Percentiles rank a stretch among this genome's conserved stretches.
These are phyloP conservation scores for Torulaspora globosa DNA, from an alignment of 1,139 yeast species.

Conservation along the genomic window DNA sequence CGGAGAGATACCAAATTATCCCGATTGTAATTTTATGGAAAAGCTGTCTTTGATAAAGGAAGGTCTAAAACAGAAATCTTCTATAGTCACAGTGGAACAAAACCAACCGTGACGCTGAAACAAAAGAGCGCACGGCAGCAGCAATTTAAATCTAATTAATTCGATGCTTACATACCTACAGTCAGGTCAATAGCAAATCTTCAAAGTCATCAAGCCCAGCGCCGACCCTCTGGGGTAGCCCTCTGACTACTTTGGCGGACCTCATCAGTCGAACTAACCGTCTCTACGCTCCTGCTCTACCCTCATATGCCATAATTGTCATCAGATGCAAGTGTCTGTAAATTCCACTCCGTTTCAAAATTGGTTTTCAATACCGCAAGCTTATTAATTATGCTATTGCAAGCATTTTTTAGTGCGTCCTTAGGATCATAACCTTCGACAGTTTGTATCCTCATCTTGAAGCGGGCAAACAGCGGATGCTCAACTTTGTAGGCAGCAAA, in stretches of 20 bases:
- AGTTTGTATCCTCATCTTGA: slow-evolving; percentile 88
- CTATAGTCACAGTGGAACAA: slow-evolving; percentile 30
- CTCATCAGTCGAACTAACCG: background rate
- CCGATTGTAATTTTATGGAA: slow-evolving; percentile 48
- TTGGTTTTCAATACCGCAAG: slow-evolving; percentile 68
- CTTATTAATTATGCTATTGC: slow-evolving; percentile 76
- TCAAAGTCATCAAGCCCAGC: background rate
- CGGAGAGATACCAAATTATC: slow-evolving; percentile 61
- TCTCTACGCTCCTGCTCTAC: background rate
- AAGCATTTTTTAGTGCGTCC: slow-evolving; percentile 86
- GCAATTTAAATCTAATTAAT: slow-evolving; percentile 7
- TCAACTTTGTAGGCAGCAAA: slow-evolving; percentile 97
- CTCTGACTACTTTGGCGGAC: background rate
- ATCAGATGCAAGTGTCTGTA: slow-evolving; percentile 70
- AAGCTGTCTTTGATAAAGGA: slow-evolving; percentile 38
- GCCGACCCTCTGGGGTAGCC: background rate
- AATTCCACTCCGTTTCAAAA: slow-evolving; percentile 89
- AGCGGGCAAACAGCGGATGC: slow-evolving; percentile 95
- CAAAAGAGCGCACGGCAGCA: background rate
- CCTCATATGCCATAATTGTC: slow-evolving; percentile 34
- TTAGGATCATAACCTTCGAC: slow-evolving; percentile 91
- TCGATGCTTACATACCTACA: slow-evolving; percentile 8
- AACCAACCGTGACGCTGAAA: slow-evolving; percentile 8
- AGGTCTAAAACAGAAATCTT: slow-evolving; percentile 36
- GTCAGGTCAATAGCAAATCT: background rate